Evolutionary conservation across 495 filamentous ascomycete species (phyloP).

Genomic region (Talaromyces ruber): DNA sequence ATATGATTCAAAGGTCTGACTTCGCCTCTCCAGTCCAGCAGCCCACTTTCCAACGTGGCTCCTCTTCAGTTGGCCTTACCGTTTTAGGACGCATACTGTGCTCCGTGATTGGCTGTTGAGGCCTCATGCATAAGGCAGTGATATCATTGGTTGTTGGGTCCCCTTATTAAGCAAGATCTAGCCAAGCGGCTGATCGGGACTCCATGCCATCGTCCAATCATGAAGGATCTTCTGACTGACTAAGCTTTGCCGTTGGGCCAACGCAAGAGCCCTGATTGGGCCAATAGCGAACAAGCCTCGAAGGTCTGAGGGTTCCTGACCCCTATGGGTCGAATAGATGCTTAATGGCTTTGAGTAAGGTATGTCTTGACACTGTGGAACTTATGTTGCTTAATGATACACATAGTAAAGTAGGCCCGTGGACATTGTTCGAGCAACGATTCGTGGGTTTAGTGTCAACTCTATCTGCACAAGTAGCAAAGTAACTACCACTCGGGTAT

Average conservation of each 20-base stretch:
- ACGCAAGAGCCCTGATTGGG: too few relatives aligned
- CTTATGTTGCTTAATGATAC: not conserved
- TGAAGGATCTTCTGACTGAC: too few relatives aligned
- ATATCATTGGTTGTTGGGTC: not conserved
- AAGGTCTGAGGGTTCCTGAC: too few relatives aligned
- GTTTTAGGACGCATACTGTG: not conserved
- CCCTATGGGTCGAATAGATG: too few relatives aligned
- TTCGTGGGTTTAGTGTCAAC: not conserved
- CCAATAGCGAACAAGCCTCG: too few relatives aligned
- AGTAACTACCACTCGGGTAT: too few relatives aligned
- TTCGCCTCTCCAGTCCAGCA: too few relatives aligned
- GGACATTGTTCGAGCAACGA: not conserved
- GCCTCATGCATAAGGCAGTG: not conserved
- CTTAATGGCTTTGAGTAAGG: not conserved
- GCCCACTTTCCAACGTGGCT: not conserved
- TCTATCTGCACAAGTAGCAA: not conserved
- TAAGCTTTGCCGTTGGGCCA: too few relatives aligned
- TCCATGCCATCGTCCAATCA: too few relatives aligned
- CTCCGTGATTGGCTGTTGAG: not conserved
- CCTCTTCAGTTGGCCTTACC: not conserved
- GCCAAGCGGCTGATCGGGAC: too few relatives aligned
- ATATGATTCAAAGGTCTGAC: not conserved
- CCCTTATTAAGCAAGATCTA: not conserved
- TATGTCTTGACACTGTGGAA: too few relatives aligned
- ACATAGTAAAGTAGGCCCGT: not conserved